Conservation (phyloP, 73 alveolate genomes). For the Tetrahymena borealis region DNA sequence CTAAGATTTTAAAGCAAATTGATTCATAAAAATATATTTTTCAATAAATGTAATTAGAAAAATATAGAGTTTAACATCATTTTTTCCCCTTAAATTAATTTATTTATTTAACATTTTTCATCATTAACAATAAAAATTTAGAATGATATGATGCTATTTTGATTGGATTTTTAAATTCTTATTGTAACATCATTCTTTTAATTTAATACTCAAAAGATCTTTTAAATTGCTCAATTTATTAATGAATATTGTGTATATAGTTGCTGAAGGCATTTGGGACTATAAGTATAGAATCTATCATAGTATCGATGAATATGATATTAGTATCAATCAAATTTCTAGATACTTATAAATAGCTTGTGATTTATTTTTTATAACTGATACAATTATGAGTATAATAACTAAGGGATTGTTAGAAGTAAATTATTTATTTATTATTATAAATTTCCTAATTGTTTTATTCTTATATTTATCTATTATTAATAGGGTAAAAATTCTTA, state of each 20-base stretch:
- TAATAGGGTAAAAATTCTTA: neutral
- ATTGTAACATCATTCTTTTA: too few relatives aligned
- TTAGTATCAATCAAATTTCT: neutral
- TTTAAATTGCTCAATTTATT: neutral
- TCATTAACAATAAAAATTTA: too few relatives aligned
- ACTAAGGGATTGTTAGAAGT: neutral
- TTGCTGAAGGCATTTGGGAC: neutral
- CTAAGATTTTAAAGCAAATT: too few relatives aligned
- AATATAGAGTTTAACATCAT: too few relatives aligned
- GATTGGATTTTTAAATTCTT: too few relatives aligned
- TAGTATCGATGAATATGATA: neutral
- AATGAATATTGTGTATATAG: neutral
- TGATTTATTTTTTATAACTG: neutral
- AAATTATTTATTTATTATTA: neutral
- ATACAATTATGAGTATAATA: neutral
- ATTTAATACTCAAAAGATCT: too few relatives aligned
- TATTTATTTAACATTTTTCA: too few relatives aligned
- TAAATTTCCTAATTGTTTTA: neutral
- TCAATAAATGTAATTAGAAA: too few relatives aligned
- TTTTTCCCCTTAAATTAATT: too few relatives aligned
- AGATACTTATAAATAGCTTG: neutral
- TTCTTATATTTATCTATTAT: neutral
- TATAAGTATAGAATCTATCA: neutral
- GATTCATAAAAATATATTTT: too few relatives aligned
- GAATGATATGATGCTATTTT: too few relatives aligned